Evolutionary conservation across 352 stramenopile genomes (phyloP).

Genomic region (Globisporangium yorkense): DNA sequence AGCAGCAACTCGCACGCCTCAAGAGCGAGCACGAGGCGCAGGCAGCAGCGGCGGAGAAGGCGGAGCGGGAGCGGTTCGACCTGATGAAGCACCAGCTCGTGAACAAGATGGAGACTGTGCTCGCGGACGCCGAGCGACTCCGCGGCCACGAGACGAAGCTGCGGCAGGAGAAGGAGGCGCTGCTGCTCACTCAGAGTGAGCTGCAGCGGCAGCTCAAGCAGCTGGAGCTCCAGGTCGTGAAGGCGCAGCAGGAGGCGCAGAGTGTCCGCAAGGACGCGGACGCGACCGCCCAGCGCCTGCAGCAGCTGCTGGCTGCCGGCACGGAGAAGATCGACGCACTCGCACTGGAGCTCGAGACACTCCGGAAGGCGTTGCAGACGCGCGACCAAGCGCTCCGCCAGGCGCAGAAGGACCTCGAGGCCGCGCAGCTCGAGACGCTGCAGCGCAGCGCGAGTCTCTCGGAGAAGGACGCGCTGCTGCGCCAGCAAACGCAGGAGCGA

Average conservation of each 20-base stretch:
- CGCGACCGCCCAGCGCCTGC: constrained; percentile 31
- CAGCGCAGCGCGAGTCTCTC: constrained; percentile 27
- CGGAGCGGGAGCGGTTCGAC: constrained; percentile 25
- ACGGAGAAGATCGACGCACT: constrained; percentile 39
- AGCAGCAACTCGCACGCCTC: constrained; percentile 14
- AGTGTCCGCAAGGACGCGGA: constrained; percentile 51
- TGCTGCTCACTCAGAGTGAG: constrained; percentile 29
- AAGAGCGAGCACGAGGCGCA: constrained; percentile 8
- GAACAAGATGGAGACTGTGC: constrained; percentile 55
- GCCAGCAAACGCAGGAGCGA: constrained; percentile 29
- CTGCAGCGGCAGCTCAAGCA: constrained; percentile 26
- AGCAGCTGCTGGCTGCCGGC: constrained; percentile 30
- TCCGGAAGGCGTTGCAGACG: constrained; percentile 32
- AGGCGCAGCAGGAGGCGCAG: constrained; percentile 37
- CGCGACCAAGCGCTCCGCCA: constrained; percentile 35
- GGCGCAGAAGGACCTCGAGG: constrained; percentile 35
- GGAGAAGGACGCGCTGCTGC: constrained; percentile 26
- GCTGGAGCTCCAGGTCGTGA: constrained; percentile 39
- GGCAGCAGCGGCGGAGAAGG: constrained; percentile 3
- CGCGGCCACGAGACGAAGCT: constrained; percentile 40
- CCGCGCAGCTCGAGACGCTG: constrained; percentile 37
- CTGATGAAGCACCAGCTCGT: constrained; percentile 48
- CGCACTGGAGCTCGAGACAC: constrained; percentile 27
- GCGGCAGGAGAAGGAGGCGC: constrained; percentile 45
- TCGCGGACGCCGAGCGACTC: constrained; percentile 41